Conservation (phyloP, 73 alveolate species). For the Symbiodinium natans region DNA sequence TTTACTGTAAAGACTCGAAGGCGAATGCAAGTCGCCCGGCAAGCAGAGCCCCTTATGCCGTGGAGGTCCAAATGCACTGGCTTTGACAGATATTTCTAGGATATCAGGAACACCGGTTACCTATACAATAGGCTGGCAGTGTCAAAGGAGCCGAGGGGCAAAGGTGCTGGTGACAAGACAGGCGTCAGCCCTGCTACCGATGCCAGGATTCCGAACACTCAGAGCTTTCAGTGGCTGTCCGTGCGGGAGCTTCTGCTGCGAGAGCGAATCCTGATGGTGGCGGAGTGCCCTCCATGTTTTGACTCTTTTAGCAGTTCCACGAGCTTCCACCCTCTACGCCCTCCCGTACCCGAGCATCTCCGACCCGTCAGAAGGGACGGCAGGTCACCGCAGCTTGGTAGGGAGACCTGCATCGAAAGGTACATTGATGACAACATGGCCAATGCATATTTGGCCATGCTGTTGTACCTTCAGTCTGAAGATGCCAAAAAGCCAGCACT, state of each 20-base stretch:
- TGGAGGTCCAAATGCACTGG: background rate
- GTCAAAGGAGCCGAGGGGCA: background rate
- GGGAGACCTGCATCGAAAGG: no score
- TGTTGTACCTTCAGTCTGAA: constrained; percentile 59
- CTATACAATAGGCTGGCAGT: background rate
- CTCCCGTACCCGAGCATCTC: no score
- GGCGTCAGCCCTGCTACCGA: background rate
- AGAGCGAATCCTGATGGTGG: constrained; percentile 62
- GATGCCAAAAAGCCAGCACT: constrained; percentile 56
- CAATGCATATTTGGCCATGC: constrained; percentile 86
- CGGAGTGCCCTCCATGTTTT: constrained; percentile 20
- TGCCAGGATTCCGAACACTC: constrained; percentile 85
- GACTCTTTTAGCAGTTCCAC: background rate
- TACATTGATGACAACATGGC: constrained; percentile 73
- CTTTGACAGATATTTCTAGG: no score
- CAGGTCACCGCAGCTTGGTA: no score
- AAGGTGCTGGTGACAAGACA: background rate
- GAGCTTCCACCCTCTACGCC: no score
- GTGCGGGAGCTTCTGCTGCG: constrained; percentile 82
- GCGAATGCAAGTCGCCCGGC: background rate
- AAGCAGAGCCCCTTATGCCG: constrained; percentile 35
- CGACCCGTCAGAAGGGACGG: no score
- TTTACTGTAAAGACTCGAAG: no score
- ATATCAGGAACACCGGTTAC: no score
- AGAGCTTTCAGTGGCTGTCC: constrained; percentile 76